Percentiles rank a stretch among this genome's conserved stretches.
These are phyloP conservation scores for Xylaria nigripes DNA, from an alignment of 495 filamentous ascomycete species.

Conservation along the genomic window DNA sequence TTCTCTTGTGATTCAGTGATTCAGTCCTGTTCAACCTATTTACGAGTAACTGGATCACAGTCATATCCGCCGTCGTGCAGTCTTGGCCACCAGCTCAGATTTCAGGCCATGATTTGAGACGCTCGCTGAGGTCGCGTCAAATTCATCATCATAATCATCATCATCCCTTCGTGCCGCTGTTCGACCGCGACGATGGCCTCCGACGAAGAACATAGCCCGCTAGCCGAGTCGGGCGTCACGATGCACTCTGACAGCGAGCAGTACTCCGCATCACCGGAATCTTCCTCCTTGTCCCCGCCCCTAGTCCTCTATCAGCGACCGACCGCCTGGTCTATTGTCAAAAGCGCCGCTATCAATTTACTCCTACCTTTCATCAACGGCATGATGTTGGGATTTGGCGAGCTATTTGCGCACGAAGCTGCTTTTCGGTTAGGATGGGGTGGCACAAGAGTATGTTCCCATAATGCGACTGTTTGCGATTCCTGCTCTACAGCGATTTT, in stretches of 20 bases:
- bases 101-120: not conserved
- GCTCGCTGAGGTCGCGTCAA: not conserved
- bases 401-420: constrained; percentile 90
- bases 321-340: constrained; percentile 71
- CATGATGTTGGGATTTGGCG: constrained; percentile 95
- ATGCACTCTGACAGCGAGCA: constrained; percentile 85
- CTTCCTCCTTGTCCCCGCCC: constrained; percentile 62
- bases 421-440: constrained; percentile 91
- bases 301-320: constrained; percentile 86
- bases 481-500: not conserved
- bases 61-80: not conserved
- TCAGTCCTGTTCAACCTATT: not conserved
- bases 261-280: constrained; percentile 57
- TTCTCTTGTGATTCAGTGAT: not conserved
- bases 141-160: not conserved
- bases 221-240: constrained; percentile 75
- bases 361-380: constrained; percentile 94
- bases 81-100: not conserved
- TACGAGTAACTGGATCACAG: not conserved
- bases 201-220: constrained; percentile 45
- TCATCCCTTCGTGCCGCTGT: not conserved
- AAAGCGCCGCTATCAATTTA: constrained; percentile 90
- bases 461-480: not conserved
- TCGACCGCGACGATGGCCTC: constrained; percentile 30
- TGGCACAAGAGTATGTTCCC: constrained; percentile 68